A percentile compares a stretch with the other conserved stretches of the same genome.
Conservation (phyloP, 83 land plant species). For the Picea abies region DNA sequence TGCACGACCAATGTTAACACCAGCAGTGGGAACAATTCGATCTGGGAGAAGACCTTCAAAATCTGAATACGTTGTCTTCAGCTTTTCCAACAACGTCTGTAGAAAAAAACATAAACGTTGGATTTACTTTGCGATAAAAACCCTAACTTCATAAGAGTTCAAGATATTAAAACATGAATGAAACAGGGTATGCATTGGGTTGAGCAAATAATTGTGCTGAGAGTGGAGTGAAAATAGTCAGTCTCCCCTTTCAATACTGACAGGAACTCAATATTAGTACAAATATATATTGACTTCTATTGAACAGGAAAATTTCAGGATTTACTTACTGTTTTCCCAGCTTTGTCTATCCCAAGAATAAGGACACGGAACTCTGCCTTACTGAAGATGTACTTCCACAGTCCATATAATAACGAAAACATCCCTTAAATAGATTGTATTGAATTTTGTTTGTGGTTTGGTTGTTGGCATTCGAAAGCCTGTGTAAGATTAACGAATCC, state of each 20-base stretch:
- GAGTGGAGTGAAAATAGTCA: too few species aligned
- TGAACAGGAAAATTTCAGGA: too few species aligned
- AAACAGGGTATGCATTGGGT: too few species aligned
- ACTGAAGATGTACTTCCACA: slow-evolving; percentile 87
- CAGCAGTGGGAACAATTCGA: slow-evolving; percentile 96
- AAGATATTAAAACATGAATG: neutral
- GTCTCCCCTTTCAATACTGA: neutral
- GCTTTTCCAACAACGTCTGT: slow-evolving; percentile 88
- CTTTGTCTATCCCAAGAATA: slow-evolving; percentile 95
- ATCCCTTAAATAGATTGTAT: slow-evolving; percentile 27
- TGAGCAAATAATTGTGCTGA: too few species aligned
- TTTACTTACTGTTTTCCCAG: slow-evolving; percentile 83
- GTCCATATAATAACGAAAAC: slow-evolving; percentile 93
- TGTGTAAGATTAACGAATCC: too few species aligned
- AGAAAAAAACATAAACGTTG: neutral
- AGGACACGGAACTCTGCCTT: slow-evolving; percentile 97
- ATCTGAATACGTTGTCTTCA: slow-evolving; percentile 77
- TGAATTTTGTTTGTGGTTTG: too few species aligned
- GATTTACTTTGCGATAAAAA: neutral
- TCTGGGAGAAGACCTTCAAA: slow-evolving; percentile 90
- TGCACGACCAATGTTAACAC: slow-evolving; percentile 89
- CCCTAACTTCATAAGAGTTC: too few species aligned
- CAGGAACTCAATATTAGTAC: neutral
- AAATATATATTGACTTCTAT: too few species aligned
- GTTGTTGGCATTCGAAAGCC: too few species aligned